Base-by-base conservation (phyloP, 2,329 filamentous ascomycete genomes). In the Ophiostoma tasmaniense region DNA sequence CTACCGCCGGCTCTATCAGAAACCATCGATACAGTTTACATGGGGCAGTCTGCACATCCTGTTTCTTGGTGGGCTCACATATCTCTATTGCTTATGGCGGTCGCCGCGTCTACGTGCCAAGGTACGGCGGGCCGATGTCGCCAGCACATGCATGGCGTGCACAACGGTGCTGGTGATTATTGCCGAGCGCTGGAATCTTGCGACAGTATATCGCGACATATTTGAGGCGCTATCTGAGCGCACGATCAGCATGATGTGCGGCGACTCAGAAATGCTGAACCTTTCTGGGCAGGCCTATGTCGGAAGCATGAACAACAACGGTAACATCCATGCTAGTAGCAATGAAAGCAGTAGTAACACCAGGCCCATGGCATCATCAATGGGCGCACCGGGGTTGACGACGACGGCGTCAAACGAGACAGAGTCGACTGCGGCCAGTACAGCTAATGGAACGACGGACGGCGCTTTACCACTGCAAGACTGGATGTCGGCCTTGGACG, bases 1-100 rank as follows among this genome's bases (percentile, higher is more conserved):
- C 7, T 80, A 79, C 68, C 74, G 77, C 1, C 73, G 75, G 2
- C 70, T 80, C 0, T 79, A 78, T 64, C 76, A 78, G 66, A 72
- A 70, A 11, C 70, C 71, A 4, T 70, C 72, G 70, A 42, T 76
- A 5, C 73, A 75, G 61, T 76, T 75, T 67, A 80, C 79, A 0
- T 77, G 76, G 76, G 76, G 75, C 0, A 76, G 75, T 1, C 69
- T 79, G 3, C 77, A 79, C 66, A 77, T 78, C 2, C 73, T 78
- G 13, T 79, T 79, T 66, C 71, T 78, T 0, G 77, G 71, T 2
- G 77, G 77, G 0, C 70, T 79, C 25, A 79, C 77, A 0, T 79
- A 77, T 61, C 72, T 78, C 0, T 76, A 78, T 70, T 78, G 76
- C 66, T 71, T 79, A 59, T 76, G 75, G 75, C 71, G 69, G 42